Evolutionary conservation across 805 yeast genomes (phyloP).

Genomic region (Kuraishia piskuri): DNA sequence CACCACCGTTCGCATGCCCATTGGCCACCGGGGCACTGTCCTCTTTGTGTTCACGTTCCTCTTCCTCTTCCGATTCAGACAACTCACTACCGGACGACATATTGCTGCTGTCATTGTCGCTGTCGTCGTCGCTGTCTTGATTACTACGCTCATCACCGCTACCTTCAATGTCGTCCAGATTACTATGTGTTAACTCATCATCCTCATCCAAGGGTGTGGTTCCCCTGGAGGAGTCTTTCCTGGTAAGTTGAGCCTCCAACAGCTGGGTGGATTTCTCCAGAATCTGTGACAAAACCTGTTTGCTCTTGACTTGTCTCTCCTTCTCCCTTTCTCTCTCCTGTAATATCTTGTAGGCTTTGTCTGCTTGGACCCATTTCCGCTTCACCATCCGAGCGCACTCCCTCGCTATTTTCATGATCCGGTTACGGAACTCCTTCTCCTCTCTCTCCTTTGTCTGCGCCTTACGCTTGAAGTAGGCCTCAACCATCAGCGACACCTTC

Average conservation of each 20-base stretch:
- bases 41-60: slow-evolving; percentile 17
- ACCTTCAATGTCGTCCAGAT: slow-evolving; percentile 2
- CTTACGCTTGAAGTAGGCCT: slow-evolving; percentile 75
- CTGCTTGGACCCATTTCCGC: slow-evolving; percentile 86
- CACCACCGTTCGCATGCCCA: not conserved
- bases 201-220: slow-evolving; percentile 7
- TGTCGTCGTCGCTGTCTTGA: not conserved
- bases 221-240: slow-evolving; percentile 19
- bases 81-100: slow-evolving; percentile 12
- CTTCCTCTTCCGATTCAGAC: slow-evolving; percentile 14
- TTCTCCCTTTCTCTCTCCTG: slow-evolving; percentile 77
- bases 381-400: slow-evolving; percentile 77
- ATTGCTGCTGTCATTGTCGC: not conserved
- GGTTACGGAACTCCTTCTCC: slow-evolving; percentile 65
- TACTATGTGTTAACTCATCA: slow-evolving; percentile 6
- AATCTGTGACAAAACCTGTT: slow-evolving; percentile 80
- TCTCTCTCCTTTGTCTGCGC: slow-evolving; percentile 85
- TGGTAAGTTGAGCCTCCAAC: slow-evolving; percentile 72
- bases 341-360: slow-evolving; percentile 64
- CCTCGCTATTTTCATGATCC: slow-evolving; percentile 63
- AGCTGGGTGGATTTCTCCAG: slow-evolving; percentile 86
- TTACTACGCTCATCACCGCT: not conserved
- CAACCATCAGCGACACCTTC: slow-evolving; percentile 74
- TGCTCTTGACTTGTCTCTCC: slow-evolving; percentile 70
- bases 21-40: not conserved